Conservation (phyloP, 1,284 basidiomycete species). For the Sporisorium scitamineum region DNA sequence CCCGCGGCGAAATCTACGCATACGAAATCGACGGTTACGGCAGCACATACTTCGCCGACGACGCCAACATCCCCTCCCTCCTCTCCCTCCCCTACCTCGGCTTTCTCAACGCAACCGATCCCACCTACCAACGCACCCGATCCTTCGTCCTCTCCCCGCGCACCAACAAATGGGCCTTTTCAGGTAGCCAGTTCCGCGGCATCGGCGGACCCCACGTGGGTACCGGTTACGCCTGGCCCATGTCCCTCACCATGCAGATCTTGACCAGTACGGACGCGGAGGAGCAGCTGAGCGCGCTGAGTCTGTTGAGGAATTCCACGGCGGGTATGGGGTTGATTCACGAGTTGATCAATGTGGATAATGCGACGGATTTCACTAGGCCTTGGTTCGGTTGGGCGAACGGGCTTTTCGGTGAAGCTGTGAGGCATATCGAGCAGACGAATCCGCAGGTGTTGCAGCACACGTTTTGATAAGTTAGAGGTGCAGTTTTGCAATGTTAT, state of each 20-base stretch:
- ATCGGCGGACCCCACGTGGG: slow-evolving; percentile 62
- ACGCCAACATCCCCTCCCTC: slow-evolving; percentile 61
- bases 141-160: slow-evolving; percentile 33
- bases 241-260: slow-evolving; percentile 54
- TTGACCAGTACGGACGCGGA: slow-evolving; percentile 49
- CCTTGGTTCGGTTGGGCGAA: slow-evolving; percentile 61
- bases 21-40: slow-evolving; percentile 65
- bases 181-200: slow-evolving; percentile 38
- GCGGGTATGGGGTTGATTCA: slow-evolving; percentile 62
- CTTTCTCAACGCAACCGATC: slow-evolving; percentile 33
- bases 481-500: not conserved
- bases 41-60: slow-evolving; percentile 54
- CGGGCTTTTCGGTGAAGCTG: slow-evolving; percentile 54
- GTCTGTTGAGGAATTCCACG: slow-evolving; percentile 50
- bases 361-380: slow-evolving; percentile 55
- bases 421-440: slow-evolving; percentile 50
- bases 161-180: slow-evolving; percentile 60
- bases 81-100: slow-evolving; percentile 61
- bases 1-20: slow-evolving; percentile 47
- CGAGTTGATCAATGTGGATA: slow-evolving; percentile 55
- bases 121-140: slow-evolving; percentile 53
- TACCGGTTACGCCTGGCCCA: slow-evolving; percentile 59
- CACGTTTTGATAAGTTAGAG: slow-evolving; percentile 4
- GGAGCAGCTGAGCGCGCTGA: slow-evolving; percentile 48
- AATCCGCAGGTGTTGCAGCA: slow-evolving; percentile 39